Evolutionary conservation across 2,329 filamentous ascomycete genomes (phyloP).

Genomic region (Botrytis porri): DNA sequence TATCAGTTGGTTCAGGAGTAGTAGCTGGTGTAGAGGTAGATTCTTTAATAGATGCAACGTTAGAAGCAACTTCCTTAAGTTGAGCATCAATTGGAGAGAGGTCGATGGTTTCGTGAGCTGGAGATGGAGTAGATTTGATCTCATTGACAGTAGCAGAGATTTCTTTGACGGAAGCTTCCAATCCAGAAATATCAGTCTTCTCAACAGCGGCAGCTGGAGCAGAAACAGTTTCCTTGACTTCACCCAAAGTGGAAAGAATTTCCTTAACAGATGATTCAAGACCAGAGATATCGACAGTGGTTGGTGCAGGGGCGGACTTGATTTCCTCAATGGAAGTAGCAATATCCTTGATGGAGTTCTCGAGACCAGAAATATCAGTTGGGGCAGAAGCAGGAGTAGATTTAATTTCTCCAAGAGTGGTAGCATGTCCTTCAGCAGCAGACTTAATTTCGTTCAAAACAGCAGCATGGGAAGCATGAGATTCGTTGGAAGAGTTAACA

Average conservation of each 20-base stretch:
- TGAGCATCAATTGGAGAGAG: slow-evolving; percentile 24
- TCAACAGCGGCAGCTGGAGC: slow-evolving; percentile 23
- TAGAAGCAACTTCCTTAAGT: slow-evolving; percentile 24
- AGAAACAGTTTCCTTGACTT: slow-evolving; percentile 19
- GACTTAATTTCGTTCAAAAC: slow-evolving; percentile 28
- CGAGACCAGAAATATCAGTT: slow-evolving; percentile 24
- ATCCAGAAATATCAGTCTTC: slow-evolving; percentile 23
- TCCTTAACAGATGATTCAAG: slow-evolving; percentile 25
- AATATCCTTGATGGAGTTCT: slow-evolving; percentile 21
- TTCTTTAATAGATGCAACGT: slow-evolving; percentile 18
- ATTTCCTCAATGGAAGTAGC: slow-evolving; percentile 21
- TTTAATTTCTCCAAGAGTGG: slow-evolving; percentile 17
- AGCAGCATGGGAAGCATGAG: slow-evolving; percentile 27
- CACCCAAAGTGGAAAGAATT: slow-evolving; percentile 23
- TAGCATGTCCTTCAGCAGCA: slow-evolving; percentile 23
- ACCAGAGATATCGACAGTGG: slow-evolving; percentile 25
- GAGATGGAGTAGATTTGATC: slow-evolving; percentile 25
- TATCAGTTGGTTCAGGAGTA: slow-evolving; percentile 23
- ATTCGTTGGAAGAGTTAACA: slow-evolving; percentile 30
- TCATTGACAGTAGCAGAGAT: slow-evolving; percentile 22
- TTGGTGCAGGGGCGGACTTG: slow-evolving; percentile 20
- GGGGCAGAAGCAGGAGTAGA: slow-evolving; percentile 24
- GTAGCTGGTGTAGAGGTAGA: slow-evolving; percentile 21
- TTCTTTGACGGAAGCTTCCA: slow-evolving; percentile 22
- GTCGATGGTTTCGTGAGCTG: slow-evolving; percentile 25